phyloP scores from a whole-genome alignment of 2,329 filamentous ascomycete species.

The Sporothrix protearum region DNA sequence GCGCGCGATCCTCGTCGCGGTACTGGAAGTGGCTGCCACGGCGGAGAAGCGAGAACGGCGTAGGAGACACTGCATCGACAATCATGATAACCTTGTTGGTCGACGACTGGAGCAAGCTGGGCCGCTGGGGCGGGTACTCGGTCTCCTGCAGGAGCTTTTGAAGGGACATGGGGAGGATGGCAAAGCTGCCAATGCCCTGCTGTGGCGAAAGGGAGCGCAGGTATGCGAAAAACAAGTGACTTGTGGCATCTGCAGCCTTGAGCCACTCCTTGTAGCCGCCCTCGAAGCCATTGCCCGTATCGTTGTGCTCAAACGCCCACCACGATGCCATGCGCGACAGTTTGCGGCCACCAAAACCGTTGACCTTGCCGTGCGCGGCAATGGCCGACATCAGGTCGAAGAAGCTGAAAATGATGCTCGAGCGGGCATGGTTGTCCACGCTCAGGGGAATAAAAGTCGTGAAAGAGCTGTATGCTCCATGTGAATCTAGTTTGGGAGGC shows the following conservation, averaged over 20 bases:
- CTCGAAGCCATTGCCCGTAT: constrained; percentile 87
- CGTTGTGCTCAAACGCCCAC: constrained; percentile 95
- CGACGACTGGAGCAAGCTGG: constrained; percentile 69
- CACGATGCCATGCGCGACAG: constrained; percentile 92
- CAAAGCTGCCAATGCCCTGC: constrained; percentile 71
- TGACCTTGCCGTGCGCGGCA: constrained; percentile 87
- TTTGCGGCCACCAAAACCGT: constrained; percentile 89
- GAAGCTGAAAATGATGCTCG: constrained; percentile 90
- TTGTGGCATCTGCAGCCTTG: constrained; percentile 88
- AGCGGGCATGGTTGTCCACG: constrained; percentile 79
- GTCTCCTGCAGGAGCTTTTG: constrained; percentile 88
- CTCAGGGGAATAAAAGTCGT: constrained; percentile 94
- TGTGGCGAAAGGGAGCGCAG: constrained; percentile 86
- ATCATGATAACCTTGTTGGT: constrained; percentile 96
- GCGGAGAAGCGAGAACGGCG: constrained; percentile 84
- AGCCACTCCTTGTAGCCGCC: constrained; percentile 89
- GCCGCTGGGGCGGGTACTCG: constrained; percentile 83
- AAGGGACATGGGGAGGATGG: constrained; percentile 81
- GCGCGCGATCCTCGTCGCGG: constrained; percentile 76
- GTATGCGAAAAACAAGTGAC: constrained; percentile 97
- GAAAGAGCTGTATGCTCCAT: constrained; percentile 88
- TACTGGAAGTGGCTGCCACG: constrained; percentile 95
- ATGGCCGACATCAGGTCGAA: constrained; percentile 90
- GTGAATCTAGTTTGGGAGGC: constrained; percentile 63
- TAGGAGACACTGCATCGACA: constrained; percentile 89